Percentiles rank a stretch among this genome's conserved stretches.
phyloP scores from a whole-genome alignment of 1,284 basidiomycete genomes.

The Heterobasidion annosum region DNA sequence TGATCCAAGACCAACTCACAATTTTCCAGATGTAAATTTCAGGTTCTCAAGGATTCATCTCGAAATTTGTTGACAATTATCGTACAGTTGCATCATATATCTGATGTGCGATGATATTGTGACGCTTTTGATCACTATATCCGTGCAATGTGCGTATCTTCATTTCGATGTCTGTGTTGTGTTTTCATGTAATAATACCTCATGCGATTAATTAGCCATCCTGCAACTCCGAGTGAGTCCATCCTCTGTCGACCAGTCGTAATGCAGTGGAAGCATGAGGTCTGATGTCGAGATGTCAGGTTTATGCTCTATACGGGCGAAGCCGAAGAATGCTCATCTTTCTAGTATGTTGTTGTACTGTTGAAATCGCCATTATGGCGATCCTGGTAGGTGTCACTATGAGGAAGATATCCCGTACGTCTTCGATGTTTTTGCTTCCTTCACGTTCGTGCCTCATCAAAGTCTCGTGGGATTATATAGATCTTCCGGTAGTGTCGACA shows the following conservation, averaged over 20 bases:
- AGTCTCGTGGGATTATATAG: constrained; percentile 2
- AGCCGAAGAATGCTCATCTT: constrained; percentile 11
- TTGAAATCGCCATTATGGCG: constrained; percentile 15
- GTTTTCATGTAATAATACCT: too few relatives aligned
- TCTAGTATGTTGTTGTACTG: constrained; percentile 11
- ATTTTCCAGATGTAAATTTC: background rate
- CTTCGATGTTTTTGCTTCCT: too few relatives aligned
- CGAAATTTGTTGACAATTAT: too few relatives aligned
- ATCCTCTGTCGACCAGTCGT: too few relatives aligned
- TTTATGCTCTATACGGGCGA: constrained; percentile 17
- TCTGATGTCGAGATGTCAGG: background rate
- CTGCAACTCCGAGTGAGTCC: constrained; percentile 11
- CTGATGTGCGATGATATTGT: constrained; percentile 13
- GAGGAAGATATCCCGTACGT: constrained; percentile 12
- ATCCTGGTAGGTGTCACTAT: constrained; percentile 15
- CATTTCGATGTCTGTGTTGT: background rate
- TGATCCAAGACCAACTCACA: background rate
- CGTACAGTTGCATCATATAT: constrained; percentile 12
- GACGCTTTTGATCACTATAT: constrained; percentile 10
- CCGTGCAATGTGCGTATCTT: constrained; percentile 11
- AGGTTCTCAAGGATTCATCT: too few relatives aligned
- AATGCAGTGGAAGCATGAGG: too few relatives aligned
- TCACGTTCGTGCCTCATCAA: too few relatives aligned
- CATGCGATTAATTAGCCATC: constrained; percentile 3
- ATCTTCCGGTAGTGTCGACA: constrained; percentile 17